phyloP scores from a whole-genome alignment of 2,329 filamentous ascomycete genomes.

The Cladophialophora exuberans region DNA sequence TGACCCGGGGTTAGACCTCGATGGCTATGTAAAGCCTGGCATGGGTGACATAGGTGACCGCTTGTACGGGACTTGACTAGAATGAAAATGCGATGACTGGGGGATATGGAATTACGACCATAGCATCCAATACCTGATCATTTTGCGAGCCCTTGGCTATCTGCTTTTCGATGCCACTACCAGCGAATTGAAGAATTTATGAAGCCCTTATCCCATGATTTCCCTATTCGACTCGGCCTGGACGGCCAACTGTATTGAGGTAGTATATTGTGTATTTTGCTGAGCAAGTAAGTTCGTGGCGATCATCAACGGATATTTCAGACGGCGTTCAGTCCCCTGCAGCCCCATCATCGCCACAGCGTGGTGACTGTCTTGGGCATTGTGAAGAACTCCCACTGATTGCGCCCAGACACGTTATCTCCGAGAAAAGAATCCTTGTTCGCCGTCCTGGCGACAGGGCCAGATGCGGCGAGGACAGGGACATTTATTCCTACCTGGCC shows the following conservation, averaged over 20 bases:
- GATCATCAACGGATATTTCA: too few relatives aligned
- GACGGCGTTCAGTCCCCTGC: too few relatives aligned
- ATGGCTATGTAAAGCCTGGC: slow-evolving; percentile 86
- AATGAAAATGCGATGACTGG: slow-evolving; percentile 3
- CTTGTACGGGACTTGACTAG: slow-evolving; percentile 59
- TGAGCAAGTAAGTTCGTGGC: too few relatives aligned
- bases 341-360: slow-evolving; percentile 10
- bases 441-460: slow-evolving; percentile 33
- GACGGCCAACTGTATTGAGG: too few relatives aligned
- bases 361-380: slow-evolving; percentile 17
- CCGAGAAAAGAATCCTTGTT: slow-evolving; percentile 38
- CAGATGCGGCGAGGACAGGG: slow-evolving; percentile 35
- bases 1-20: slow-evolving; percentile 70
- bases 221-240: too few relatives aligned
- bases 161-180: too few relatives aligned
- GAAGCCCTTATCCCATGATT: too few relatives aligned
- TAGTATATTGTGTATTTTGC: too few relatives aligned
- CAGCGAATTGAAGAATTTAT: too few relatives aligned
- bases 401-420: slow-evolving; percentile 19
- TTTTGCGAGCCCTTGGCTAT: too few relatives aligned
- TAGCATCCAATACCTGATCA: background rate
- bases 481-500: slow-evolving; percentile 39
- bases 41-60: slow-evolving; percentile 88
- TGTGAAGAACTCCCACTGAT: slow-evolving; percentile 13
- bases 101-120: background rate